phyloP scores from a whole-genome alignment of 1,284 basidiomycete genomes.

The Taiwanofungus camphoratus region DNA sequence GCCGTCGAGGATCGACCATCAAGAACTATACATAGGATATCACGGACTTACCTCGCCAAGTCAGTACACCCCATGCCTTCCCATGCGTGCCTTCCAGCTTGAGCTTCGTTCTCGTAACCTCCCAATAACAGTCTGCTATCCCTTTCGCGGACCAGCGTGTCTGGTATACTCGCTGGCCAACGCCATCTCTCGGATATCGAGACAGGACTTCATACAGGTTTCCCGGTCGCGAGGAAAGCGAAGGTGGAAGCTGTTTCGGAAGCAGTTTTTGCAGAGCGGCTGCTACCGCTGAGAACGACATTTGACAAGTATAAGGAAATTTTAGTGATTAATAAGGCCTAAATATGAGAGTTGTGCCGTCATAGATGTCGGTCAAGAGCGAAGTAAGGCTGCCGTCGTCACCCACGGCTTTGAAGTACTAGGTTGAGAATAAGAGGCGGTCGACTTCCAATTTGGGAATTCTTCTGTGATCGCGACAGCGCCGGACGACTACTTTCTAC shows the following conservation, averaged over 20 bases:
- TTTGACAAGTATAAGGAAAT: too few species aligned
- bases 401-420: too few species aligned
- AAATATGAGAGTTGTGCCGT: too few species aligned
- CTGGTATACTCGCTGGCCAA: constrained; percentile 65
- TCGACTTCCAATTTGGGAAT: too few species aligned
- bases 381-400: too few species aligned
- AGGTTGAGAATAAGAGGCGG: too few species aligned
- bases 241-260: constrained; percentile 47
- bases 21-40: not conserved
- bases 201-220: constrained; percentile 70
- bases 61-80: constrained; percentile 70
- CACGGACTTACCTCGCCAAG: constrained; percentile 68
- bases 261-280: constrained; percentile 49
- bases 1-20: not conserved
- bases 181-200: constrained; percentile 57
- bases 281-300: constrained; percentile 24
- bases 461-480: too few species aligned
- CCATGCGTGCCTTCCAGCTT: constrained; percentile 69
- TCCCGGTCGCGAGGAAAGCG: constrained; percentile 47
- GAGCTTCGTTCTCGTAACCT: constrained; percentile 60
- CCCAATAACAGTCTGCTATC: constrained; percentile 64
- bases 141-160: constrained; percentile 66
- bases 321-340: too few species aligned
- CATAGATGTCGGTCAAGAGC: too few species aligned
- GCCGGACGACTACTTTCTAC: too few species aligned